Percentiles rank a stretch among this genome's conserved stretches.
Evolutionary conservation across 1,139 yeast genomes (phyloP).

Genomic region (Wickerhamomyces sp.): DNA sequence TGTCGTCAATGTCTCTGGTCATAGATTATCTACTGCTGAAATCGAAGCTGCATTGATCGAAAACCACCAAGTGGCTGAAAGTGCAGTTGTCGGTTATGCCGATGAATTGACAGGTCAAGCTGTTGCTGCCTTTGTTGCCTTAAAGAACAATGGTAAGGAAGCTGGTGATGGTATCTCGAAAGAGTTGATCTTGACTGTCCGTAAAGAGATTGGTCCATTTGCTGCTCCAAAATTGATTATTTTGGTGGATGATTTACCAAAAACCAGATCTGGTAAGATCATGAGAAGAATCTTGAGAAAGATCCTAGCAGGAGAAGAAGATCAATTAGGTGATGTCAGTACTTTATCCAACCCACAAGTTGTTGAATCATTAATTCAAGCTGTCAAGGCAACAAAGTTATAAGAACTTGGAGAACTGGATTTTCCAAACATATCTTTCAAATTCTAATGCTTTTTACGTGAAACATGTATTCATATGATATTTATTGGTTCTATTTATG

Average conservation of each 20-base stretch:
- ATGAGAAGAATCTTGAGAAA: conserved; percentile 82
- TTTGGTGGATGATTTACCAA: conserved; percentile 73
- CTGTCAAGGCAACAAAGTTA: conserved; percentile 38
- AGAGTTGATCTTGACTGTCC: conserved; percentile 65
- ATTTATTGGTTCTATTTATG: not conserved
- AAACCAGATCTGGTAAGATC: conserved; percentile 79
- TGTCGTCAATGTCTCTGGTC: conserved; percentile 79
- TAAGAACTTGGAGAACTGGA: not conserved
- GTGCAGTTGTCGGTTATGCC: conserved; percentile 78
- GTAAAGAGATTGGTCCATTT: conserved; percentile 80
- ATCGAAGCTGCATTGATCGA: conserved; percentile 77
- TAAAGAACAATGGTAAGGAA: conserved; percentile 43
- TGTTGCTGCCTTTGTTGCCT: conserved; percentile 74
- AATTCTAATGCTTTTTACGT: too few species aligned
- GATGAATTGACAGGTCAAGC: conserved; percentile 83
- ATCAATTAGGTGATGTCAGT: conserved; percentile 74
- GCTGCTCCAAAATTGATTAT: conserved; percentile 76
- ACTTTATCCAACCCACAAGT: conserved; percentile 71
- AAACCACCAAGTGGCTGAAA: conserved; percentile 65
- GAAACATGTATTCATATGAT: not conserved
- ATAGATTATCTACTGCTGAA: conserved; percentile 76
- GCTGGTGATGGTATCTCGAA: conserved; percentile 45
- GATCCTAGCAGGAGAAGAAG: conserved; percentile 74
- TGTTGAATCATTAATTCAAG: conserved; percentile 59
- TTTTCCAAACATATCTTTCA: not conserved